phyloP scores from a whole-genome alignment of 1,284 basidiomycete species.

The Pascua guehoae region DNA sequence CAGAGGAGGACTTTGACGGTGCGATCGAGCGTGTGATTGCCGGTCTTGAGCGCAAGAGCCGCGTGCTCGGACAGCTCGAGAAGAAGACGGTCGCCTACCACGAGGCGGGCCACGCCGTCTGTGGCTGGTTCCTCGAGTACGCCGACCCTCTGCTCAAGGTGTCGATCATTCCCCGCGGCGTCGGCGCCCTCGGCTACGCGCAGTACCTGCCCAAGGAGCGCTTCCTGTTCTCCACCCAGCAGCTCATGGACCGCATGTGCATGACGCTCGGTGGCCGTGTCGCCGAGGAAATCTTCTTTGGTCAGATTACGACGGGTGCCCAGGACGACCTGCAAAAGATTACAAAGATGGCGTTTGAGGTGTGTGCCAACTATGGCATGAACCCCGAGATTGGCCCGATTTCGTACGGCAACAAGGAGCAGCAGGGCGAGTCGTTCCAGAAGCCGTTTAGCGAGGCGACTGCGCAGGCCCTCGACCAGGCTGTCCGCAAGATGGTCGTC shows the following conservation, averaged over 20 bases:
- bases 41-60: constrained; percentile 90
- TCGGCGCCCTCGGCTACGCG: constrained; percentile 94
- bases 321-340: constrained; percentile 98
- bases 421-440: constrained; percentile 81
- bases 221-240: constrained; percentile 90
- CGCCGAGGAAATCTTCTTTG: constrained; percentile 98
- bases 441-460: constrained; percentile 99
- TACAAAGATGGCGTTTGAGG: constrained; percentile 95
- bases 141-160: constrained; percentile 97
- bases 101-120: constrained; percentile 97
- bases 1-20: constrained; percentile 86
- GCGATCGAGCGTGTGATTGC: constrained; percentile 98
- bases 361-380: constrained; percentile 91
- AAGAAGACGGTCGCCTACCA: constrained; percentile 99
- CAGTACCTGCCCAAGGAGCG: constrained; percentile 94
- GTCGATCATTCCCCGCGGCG: constrained; percentile 95
- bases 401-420: constrained; percentile 82
- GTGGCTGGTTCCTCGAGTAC: constrained; percentile 96
- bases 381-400: constrained; percentile 90
- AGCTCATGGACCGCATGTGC: constrained; percentile 92
- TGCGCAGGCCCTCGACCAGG: constrained; percentile 83
- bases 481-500: constrained; percentile 91
- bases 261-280: constrained; percentile 99
- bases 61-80: constrained; percentile 89
- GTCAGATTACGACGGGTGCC: constrained; percentile 92